Conservation (phyloP, 228 moss, liverwort and hornwort species). For the Sphagnum fallax region DNA sequence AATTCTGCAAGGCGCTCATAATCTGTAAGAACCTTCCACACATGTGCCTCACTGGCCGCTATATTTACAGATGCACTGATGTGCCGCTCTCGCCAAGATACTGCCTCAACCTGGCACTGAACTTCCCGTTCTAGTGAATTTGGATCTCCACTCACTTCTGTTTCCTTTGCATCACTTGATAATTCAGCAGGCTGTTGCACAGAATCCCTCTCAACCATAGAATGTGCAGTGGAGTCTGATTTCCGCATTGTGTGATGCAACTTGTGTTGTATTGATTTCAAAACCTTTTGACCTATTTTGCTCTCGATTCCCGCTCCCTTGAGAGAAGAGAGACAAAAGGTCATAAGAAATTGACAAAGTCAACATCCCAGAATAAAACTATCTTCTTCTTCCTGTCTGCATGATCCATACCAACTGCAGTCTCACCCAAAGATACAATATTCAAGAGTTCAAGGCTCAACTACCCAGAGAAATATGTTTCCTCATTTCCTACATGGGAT, state of each 20-base stretch:
- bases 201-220: constrained; percentile 5
- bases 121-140: constrained; percentile 47
- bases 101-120: constrained; percentile 55
- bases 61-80: constrained; percentile 70
- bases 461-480: too few species aligned
- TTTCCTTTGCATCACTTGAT: constrained; percentile 11
- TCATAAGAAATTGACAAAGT: too few species aligned
- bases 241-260: constrained; percentile 16
- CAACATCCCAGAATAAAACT: too few species aligned
- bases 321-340: not conserved
- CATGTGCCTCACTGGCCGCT: constrained; percentile 54
- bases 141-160: constrained; percentile 16
- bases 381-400: too few species aligned
- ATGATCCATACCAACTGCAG: too few species aligned
- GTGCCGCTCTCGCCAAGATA: constrained; percentile 94
- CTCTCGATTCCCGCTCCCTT: constrained; percentile 17
- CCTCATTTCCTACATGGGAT: too few species aligned
- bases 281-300: constrained; percentile 15
- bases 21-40: constrained; percentile 89
- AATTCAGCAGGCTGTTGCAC: constrained; percentile 3
- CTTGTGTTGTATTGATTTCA: constrained; percentile 16
- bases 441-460: too few species aligned
- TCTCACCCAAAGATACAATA: too few species aligned
- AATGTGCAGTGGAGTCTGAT: constrained; percentile 11
- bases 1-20: constrained; percentile 91